These are phyloP conservation scores for Dalbergia cultrata DNA, from an alignment of 306 rosid species.

Conservation along the genomic window DNA sequence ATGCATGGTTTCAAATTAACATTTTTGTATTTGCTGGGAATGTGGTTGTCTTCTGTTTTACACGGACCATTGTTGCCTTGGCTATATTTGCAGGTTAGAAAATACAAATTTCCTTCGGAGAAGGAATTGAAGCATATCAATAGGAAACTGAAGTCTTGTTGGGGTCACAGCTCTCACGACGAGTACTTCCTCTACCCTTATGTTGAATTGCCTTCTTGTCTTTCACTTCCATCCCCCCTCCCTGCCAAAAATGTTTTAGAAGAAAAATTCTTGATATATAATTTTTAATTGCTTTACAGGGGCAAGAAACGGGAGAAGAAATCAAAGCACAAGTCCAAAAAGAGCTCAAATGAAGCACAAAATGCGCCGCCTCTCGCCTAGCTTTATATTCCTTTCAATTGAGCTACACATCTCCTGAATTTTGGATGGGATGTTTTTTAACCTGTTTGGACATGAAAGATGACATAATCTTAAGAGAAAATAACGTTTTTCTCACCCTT, in stretches of 20 bases:
- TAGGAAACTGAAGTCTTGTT: constrained; percentile 85
- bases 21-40: constrained; percentile 35
- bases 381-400: constrained; percentile 10
- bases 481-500: background rate
- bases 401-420: constrained; percentile 19
- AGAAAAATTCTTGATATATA: constrained; percentile 17
- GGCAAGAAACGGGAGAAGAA: constrained; percentile 93
- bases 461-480: background rate
- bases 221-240: background rate
- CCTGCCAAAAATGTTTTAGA: constrained; percentile 11
- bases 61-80: constrained; percentile 47
- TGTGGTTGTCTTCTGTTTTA: constrained; percentile 40
- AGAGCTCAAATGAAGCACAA: constrained; percentile 66
- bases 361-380: constrained; percentile 38
- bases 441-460: constrained; percentile 11
- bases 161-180: constrained; percentile 89
- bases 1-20: constrained; percentile 33
- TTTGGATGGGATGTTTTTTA: constrained; percentile 7
- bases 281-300: constrained; percentile 54
- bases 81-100: constrained; percentile 61
- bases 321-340: constrained; percentile 91
- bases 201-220: background rate
- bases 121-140: constrained; percentile 91
- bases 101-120: constrained; percentile 76
- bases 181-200: constrained; percentile 65